A percentile compares a stretch with the other conserved stretches of the same genome.
Conservation (phyloP, 768 basidiomycete species). For the Neoboletus magnificus region DNA sequence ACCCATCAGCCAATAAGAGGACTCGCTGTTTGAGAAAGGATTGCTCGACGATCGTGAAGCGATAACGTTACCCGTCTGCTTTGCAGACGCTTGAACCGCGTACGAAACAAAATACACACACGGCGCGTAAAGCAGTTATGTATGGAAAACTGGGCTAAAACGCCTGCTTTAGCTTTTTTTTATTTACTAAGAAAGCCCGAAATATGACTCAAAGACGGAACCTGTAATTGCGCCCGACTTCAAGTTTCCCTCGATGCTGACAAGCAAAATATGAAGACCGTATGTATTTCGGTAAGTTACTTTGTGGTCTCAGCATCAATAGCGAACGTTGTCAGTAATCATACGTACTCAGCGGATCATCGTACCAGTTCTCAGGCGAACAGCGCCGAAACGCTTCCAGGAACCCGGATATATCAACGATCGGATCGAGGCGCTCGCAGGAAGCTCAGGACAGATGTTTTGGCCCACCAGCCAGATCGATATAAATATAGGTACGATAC, state of each 20-base stretch:
- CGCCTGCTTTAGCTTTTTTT: neutral
- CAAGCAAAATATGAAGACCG: too few relatives aligned
- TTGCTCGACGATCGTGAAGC: too few relatives aligned
- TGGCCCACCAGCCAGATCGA: neutral
- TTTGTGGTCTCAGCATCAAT: neutral
- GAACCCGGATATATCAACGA: neutral
- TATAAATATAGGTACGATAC: too few relatives aligned
- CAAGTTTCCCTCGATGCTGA: too few relatives aligned
- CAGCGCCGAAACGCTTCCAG: neutral
- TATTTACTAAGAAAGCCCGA: neutral
- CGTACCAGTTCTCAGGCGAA: conserved; percentile 1
- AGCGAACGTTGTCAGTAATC: neutral
- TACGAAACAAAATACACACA: neutral
- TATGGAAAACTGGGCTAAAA: neutral
- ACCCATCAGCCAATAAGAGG: too few relatives aligned
- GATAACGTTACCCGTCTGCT: too few relatives aligned
- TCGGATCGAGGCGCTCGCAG: neutral
- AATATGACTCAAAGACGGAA: too few relatives aligned
- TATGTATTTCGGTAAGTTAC: neutral
- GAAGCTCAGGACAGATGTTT: too few relatives aligned
- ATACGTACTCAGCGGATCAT: neutral
- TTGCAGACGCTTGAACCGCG: too few relatives aligned
- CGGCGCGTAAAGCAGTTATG: neutral
- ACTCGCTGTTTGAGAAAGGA: too few relatives aligned
- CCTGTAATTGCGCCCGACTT: too few relatives aligned